phyloP scores from a whole-genome alignment of 345 rosid genomes.

The Salix dunnii region DNA sequence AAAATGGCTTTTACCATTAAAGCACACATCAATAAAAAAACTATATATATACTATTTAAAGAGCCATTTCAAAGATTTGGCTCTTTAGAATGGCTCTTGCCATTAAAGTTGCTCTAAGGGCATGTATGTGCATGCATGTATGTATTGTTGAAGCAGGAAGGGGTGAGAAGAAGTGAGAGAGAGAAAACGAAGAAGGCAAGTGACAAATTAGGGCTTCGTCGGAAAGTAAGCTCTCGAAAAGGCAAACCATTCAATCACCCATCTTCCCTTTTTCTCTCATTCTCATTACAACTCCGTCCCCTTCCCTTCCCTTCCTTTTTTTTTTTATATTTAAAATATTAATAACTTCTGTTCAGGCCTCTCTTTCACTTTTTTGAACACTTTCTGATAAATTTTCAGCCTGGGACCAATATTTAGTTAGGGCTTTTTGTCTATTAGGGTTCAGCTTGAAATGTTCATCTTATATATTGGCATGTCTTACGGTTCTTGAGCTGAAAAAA shows the following conservation, averaged over 20 bases:
- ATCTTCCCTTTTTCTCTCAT: neutral
- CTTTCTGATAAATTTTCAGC: neutral
- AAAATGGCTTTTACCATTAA: too few species aligned
- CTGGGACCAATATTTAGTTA: neutral
- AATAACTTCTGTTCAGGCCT: neutral
- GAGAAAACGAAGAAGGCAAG: slow-evolving; percentile 7
- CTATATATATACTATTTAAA: too few species aligned
- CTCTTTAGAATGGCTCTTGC: too few species aligned
- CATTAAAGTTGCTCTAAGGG: too few species aligned
- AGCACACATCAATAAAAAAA: too few species aligned
- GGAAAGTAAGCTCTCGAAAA: slow-evolving; percentile 35
- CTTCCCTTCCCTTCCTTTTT: neutral
- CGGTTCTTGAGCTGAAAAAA: neutral
- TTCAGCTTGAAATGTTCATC: neutral
- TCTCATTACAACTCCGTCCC: neutral
- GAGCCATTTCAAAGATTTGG: too few species aligned
- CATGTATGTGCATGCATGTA: neutral
- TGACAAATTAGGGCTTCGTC: slow-evolving; percentile 26
- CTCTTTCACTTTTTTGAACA: neutral
- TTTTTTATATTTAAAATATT: neutral
- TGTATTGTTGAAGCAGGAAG: neutral
- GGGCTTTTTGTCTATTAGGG: neutral
- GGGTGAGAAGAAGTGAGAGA: slow-evolving; percentile 4
- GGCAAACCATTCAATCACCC: slow-evolving; percentile 15
- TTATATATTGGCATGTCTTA: neutral